These are phyloP conservation scores for Hericium erinaceus DNA, from an alignment of 768 basidiomycete species.

Conservation along the genomic window DNA sequence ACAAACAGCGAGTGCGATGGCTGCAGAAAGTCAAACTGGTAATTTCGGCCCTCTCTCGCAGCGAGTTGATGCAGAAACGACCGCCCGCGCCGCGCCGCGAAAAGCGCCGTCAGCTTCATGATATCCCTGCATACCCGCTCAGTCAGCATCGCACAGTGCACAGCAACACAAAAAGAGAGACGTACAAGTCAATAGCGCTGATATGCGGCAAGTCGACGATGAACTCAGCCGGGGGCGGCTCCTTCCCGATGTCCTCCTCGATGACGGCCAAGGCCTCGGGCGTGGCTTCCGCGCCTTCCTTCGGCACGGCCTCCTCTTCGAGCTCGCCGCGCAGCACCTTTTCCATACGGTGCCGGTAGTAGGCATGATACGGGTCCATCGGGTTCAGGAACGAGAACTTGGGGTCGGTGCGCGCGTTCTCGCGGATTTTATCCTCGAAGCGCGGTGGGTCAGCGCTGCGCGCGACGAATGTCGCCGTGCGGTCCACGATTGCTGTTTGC, in stretches of 20 bases:
- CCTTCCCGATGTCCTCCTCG: slow-evolving; percentile 51
- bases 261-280: slow-evolving; percentile 1
- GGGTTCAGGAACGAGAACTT: slow-evolving; percentile 99
- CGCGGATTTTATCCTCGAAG: slow-evolving; percentile 96
- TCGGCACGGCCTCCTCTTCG: slow-evolving; percentile 42
- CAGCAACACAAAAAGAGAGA: slow-evolving; percentile 12
- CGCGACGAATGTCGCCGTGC: slow-evolving; percentile 86
- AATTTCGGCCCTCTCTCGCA: slow-evolving; percentile 84
- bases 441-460: slow-evolving; percentile 88
- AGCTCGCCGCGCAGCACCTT: slow-evolving; percentile 69
- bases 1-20: slow-evolving; percentile 94
- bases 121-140: slow-evolving; percentile 53
- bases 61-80: slow-evolving; percentile 81
- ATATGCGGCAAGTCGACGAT: slow-evolving; percentile 82
- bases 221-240: slow-evolving; percentile 78
- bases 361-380: slow-evolving; percentile 95
- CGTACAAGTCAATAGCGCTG: slow-evolving; percentile 84
- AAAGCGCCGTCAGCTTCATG: slow-evolving; percentile 92
- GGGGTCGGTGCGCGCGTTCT: slow-evolving; percentile 91
- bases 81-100: slow-evolving; percentile 87
- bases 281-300: slow-evolving; percentile 5
- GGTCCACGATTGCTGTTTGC: slow-evolving; percentile 79
- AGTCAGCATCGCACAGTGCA: not conserved
- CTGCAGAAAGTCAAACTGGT: slow-evolving; percentile 95
- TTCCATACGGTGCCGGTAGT: slow-evolving; percentile 90